phyloP scores from a whole-genome alignment of 2,329 filamentous ascomycete genomes.

The Knoxdaviesia capensis region DNA sequence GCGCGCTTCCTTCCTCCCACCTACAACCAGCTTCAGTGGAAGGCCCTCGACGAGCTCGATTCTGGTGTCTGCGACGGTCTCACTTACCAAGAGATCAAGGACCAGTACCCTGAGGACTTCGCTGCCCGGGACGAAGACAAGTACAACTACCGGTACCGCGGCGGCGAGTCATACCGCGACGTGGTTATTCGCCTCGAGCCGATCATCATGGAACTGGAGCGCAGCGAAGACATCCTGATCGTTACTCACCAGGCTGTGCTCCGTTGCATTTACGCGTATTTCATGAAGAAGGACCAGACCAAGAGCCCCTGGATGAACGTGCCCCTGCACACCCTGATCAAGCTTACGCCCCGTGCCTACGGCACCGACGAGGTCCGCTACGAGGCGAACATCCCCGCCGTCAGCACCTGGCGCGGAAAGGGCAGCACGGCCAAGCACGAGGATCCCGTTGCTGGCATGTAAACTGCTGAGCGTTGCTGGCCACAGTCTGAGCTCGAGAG shows the following conservation, averaged over 20 bases:
- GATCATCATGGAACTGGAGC: constrained; percentile 98
- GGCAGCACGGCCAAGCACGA: constrained; percentile 83
- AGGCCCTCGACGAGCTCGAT: constrained; percentile 92
- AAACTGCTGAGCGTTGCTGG: constrained; percentile 11
- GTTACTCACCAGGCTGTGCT: constrained; percentile 95
- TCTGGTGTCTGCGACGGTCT: constrained; percentile 91
- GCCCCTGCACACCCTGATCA: constrained; percentile 87
- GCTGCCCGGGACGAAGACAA: constrained; percentile 92
- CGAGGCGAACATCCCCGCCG: constrained; percentile 81
- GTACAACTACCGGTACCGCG: constrained; percentile 97
- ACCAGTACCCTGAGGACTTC: constrained; percentile 85
- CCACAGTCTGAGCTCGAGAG: constrained; percentile 1
- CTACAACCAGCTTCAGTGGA: constrained; percentile 96
- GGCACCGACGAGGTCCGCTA: constrained; percentile 77
- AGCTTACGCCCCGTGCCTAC: constrained; percentile 86
- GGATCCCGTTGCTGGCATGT: constrained; percentile 18
- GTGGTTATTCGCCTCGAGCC: constrained; percentile 95
- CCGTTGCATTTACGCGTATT: constrained; percentile 95
- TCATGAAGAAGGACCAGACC: constrained; percentile 90
- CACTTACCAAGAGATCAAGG: constrained; percentile 88
- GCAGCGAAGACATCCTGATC: constrained; percentile 91
- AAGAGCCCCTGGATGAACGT: constrained; percentile 98
- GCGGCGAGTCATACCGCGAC: constrained; percentile 87
- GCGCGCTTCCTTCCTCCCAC: constrained; percentile 59
- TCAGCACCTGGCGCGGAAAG: constrained; percentile 91